Base-by-base conservation (phyloP, 805 yeast species). In the Saccharomycopsis capsularis region DNA sequence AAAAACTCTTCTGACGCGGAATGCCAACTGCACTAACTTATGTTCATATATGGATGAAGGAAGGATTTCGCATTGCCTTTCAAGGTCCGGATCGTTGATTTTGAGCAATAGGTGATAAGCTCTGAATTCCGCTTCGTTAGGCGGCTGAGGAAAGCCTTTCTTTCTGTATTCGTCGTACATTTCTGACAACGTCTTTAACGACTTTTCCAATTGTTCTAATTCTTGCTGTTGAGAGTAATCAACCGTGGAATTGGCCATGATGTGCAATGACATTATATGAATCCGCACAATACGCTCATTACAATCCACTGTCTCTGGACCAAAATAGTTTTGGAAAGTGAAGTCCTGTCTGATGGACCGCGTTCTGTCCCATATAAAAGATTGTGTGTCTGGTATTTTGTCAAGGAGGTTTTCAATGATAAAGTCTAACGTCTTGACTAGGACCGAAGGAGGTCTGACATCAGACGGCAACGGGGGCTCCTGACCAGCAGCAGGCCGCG, bases 391-490 rank as follows among this genome's bases (percentile, higher is more conserved):
- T 0, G 98, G 97, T 22, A 91, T 67, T 35, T 77, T 70, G 0
- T 76, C 76, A 13, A 91, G 63, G 1, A 84, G 64, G 37, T 78
- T 73, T 18, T 79, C 79, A 5, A 87, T 75, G 32, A 93, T 71
- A 61, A 86, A 87, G 51, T 84, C 73, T 52, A 93, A 66, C 0
- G 97, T 82, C 32, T 70, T 59, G 11, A 73, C 74, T 23, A 93
- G 66, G 1, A 90, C 70, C 47, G 74, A 75, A 0, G 99, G 99
- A 1, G 99, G 96, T 53, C 99, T 73, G 3, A 93, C 99, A 63
- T 93, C 99, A 1, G 97, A 88, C 0, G 99, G 99, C 50, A 93
- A 68, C 2, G 98, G 95, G 1, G 97, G 98, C 1, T 96, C 95
- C 57, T 93, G 96, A 4, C 98, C 99, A 0, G 98, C 97, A 16